Conservation (phyloP, 768 basidiomycete genomes). For the Mycena rebaudengoi region DNA sequence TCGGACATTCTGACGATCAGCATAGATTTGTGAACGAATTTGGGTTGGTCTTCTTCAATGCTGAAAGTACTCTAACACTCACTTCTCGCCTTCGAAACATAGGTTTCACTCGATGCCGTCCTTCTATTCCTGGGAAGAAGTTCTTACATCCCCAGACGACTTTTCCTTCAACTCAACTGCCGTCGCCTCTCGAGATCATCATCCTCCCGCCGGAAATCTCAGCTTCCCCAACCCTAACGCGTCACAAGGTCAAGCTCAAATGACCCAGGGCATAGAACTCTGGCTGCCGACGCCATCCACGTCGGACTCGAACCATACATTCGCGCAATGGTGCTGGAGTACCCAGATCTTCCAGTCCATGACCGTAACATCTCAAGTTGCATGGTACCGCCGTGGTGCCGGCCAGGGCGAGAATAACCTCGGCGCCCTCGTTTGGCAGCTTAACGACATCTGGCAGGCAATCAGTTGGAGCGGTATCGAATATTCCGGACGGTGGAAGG, state of each 20-base stretch:
- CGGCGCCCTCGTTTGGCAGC: slow-evolving; percentile 66
- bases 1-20: not conserved
- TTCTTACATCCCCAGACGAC: slow-evolving; percentile 56
- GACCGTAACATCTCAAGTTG: slow-evolving; percentile 66
- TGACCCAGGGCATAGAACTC: slow-evolving; percentile 58
- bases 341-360: slow-evolving; percentile 69
- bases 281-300: slow-evolving; percentile 65
- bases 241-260: slow-evolving; percentile 58
- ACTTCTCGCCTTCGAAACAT: not conserved
- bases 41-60: slow-evolving; percentile 45
- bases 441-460: slow-evolving; percentile 70
- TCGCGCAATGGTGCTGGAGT: slow-evolving; percentile 71
- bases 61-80: not conserved
- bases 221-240: slow-evolving; percentile 66
- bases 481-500: slow-evolving; percentile 69
- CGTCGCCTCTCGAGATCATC: slow-evolving; percentile 64
- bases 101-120: slow-evolving; percentile 73
- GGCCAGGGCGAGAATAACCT: slow-evolving; percentile 66
- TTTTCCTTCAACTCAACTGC: slow-evolving; percentile 67
- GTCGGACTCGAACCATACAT: slow-evolving; percentile 60
- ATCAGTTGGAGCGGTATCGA: slow-evolving; percentile 65
- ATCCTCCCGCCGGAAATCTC: slow-evolving; percentile 61
- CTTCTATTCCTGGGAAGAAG: slow-evolving; percentile 69
- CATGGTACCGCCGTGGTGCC: slow-evolving; percentile 68
- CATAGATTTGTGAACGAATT: slow-evolving; percentile 66